A percentile compares a stretch with the other conserved stretches of the same genome.
phyloP scores from a whole-genome alignment of 2,329 filamentous ascomycete genomes.

The Nemania sp. region DNA sequence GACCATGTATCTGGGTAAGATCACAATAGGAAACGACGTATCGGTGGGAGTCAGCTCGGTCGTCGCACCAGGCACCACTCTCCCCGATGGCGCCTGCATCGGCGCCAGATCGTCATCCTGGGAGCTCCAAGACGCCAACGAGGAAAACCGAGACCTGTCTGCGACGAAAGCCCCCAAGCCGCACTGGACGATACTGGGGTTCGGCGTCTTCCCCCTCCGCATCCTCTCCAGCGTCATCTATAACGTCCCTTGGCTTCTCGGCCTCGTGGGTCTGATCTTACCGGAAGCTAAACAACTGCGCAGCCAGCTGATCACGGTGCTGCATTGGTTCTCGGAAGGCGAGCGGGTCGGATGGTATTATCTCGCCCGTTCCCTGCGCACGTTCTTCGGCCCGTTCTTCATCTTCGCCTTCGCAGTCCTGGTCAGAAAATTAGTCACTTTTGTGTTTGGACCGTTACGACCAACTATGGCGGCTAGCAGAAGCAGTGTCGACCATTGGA shows the following conservation, averaged over 20 bases:
- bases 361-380: conserved; percentile 48
- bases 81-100: conserved; percentile 55
- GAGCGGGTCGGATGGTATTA: conserved; percentile 55
- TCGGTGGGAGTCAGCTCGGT: conserved; percentile 53
- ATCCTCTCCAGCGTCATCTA: conserved; percentile 47
- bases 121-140: conserved; percentile 53
- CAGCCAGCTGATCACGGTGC: conserved; percentile 44
- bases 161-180: conserved; percentile 44
- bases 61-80: conserved; percentile 52
- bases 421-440: conserved; percentile 47
- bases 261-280: conserved; percentile 50
- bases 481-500: conserved; percentile 48
- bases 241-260: conserved; percentile 50
- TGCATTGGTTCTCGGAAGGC: conserved; percentile 54
- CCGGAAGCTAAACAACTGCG: conserved; percentile 39
- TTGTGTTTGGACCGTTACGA: conserved; percentile 43
- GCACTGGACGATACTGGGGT: conserved; percentile 48
- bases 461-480: conserved; percentile 39
- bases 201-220: conserved; percentile 49
- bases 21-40: conserved; percentile 52
- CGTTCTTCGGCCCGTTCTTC: conserved; percentile 48
- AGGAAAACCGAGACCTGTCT: conserved; percentile 51
- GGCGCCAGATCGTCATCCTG: conserved; percentile 61
- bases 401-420: conserved; percentile 48
- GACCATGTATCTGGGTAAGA: conserved; percentile 58